Conservation (phyloP, 257 asterid species). For the Coffea canephora region DNA sequence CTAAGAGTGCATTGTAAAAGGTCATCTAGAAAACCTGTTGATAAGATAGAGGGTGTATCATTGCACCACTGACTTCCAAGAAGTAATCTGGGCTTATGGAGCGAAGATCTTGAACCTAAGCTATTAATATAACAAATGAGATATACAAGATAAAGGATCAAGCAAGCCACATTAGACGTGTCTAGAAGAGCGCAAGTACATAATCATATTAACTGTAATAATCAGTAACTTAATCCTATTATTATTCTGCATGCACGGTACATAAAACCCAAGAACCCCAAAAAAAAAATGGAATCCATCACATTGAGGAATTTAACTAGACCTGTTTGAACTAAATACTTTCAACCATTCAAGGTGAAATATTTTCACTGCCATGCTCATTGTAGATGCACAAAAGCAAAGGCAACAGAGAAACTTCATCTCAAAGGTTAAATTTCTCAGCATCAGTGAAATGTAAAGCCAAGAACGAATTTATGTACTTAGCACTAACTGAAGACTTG, state of each 20-base stretch:
- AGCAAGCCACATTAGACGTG: neutral
- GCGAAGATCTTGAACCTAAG: conserved; percentile 98
- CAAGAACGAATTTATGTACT: neutral
- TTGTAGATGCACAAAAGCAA: neutral
- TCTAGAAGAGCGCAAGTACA: neutral
- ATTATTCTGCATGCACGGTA: neutral
- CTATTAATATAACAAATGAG: conserved; percentile 16
- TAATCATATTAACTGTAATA: neutral
- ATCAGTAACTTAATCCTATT: neutral
- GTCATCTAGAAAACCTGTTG: conserved; percentile 78
- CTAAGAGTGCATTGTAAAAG: neutral
- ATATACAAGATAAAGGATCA: conserved; percentile 1
- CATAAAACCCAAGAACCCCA: neutral
- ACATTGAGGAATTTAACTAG: neutral
- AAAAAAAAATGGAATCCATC: neutral
- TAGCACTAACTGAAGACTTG: neutral
- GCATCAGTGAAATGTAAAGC: neutral
- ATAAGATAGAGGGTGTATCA: conserved; percentile 96
- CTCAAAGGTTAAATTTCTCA: neutral
- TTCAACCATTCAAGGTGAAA: neutral
- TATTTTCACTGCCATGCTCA: neutral
- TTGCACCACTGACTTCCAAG: conserved; percentile 98
- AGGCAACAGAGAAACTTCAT: neutral
- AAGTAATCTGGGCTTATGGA: conserved; percentile 82
- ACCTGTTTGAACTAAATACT: no score